Base-by-base conservation (phyloP, 371 early-diverging fungal genomes). In the Enterospora canceri region DNA sequence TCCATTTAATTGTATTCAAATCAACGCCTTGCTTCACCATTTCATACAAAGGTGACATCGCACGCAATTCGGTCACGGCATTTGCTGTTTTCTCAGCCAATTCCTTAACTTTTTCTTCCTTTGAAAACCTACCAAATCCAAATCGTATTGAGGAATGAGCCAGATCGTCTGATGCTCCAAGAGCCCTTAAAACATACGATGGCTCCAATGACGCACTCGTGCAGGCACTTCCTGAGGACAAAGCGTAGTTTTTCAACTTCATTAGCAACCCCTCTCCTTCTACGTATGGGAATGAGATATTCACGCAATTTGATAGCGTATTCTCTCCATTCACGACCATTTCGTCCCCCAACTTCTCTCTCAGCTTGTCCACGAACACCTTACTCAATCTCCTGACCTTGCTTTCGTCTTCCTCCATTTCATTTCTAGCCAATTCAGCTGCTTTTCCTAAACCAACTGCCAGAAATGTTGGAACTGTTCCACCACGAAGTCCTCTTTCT, bases 241-340 rank as follows among this genome's bases (percentile, higher is more conserved):
- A 83, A 0, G 98, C 96, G 74, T 94, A 88, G 63, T 92, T 89
- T 79, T 95, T 96, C 21, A 97, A 84, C 0, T 92, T 92, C 95
- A 97, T 94, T 60, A 97, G 79, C 47, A 97, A 85, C 0, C 93
- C 92, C 82, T 97, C 98, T 62, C 98, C 98, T 83, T 97, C 98
- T 23, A 97, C 92, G 81, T 92, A 94, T 1, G 92, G 88, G 77
- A 97, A 97, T n/a, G 93, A 92, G 55, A 97, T 82, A 77, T 97
- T 97, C 67, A 96, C 87, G 79, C 98, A 97, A 31, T 92, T 83
- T 19, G 80, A 77, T 57, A 53, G 61, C 53, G 68, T 59, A 47
- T 70, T 46, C 48, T 73, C n/a, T 69, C 70, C 61, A 63, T 73
- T 73, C n/a, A 54, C 34, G 16, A 68, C 46, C 15, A 68, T 46